Conservation (phyloP, 805 yeast genomes). For the Kuraishia ogatae region DNA sequence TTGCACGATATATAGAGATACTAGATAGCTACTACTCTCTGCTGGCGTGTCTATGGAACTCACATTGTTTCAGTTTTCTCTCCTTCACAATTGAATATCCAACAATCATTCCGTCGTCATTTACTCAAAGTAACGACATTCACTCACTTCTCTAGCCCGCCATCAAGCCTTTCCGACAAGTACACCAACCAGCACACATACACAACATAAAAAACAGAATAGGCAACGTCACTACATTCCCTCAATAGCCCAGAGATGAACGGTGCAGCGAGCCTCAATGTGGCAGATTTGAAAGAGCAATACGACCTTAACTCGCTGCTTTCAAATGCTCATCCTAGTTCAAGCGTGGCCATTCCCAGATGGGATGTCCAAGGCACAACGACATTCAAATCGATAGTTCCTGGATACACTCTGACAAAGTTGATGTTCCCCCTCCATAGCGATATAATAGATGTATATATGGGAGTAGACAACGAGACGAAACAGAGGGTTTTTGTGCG, state of each 20-base stretch:
- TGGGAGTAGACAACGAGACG: constrained; percentile 5
- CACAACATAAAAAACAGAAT: background rate
- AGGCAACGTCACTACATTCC: background rate
- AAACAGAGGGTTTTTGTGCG: constrained; percentile 4
- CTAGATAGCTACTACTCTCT: too few relatives aligned
- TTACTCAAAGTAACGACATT: too few relatives aligned
- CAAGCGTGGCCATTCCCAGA: background rate
- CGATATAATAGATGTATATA: background rate
- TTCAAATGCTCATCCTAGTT: background rate
- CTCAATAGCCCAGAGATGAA: background rate
- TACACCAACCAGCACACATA: background rate
- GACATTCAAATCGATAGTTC: background rate
- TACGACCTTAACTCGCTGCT: background rate
- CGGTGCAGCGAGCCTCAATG: background rate
- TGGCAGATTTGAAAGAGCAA: background rate
- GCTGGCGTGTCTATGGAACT: too few relatives aligned
- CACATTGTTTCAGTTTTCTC: too few relatives aligned
- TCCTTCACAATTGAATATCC: too few relatives aligned
- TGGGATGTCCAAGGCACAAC: background rate
- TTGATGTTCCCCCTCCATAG: background rate
- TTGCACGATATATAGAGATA: too few relatives aligned
- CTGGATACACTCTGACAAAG: background rate
- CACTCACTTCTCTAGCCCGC: too few relatives aligned
- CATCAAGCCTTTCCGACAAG: too few relatives aligned
- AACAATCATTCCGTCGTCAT: too few relatives aligned